Conservation (phyloP, 202 grass and related monocot genomes). For the Setaria italica region DNA sequence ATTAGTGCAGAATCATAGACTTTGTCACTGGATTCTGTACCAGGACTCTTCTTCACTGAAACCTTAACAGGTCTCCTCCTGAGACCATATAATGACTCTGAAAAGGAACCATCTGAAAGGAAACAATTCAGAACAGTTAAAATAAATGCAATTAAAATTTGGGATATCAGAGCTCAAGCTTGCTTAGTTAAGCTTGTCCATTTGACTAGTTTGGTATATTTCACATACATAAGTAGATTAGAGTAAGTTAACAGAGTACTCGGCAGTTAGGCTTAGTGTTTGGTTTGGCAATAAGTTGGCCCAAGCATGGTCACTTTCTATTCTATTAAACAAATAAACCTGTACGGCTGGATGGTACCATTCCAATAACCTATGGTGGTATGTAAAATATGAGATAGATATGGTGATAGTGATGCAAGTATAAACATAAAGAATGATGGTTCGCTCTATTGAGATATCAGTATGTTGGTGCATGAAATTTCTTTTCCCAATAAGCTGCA, state of each 20-base stretch:
- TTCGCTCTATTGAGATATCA: slow-evolving; percentile 17
- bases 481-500: slow-evolving; percentile 17
- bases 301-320: slow-evolving; percentile 21
- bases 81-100: slow-evolving; percentile 95
- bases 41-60: slow-evolving; percentile 51
- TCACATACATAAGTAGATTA: slow-evolving; percentile 6
- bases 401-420: not conserved
- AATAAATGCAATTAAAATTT: not conserved
- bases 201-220: slow-evolving; percentile 11
- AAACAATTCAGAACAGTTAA: slow-evolving; percentile 29
- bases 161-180: slow-evolving; percentile 28
- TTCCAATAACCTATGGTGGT: not conserved
- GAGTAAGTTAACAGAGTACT: not conserved
- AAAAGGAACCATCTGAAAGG: slow-evolving; percentile 96
- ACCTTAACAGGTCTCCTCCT: slow-evolving; percentile 80
- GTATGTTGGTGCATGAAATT: not conserved
- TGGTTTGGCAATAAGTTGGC: not conserved
- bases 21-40: slow-evolving; percentile 65
- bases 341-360: slow-evolving; percentile 4
- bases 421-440: not conserved
- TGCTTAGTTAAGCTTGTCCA: slow-evolving; percentile 4
- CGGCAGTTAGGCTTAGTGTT: not conserved
- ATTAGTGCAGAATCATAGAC: slow-evolving; percentile 67
- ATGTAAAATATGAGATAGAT: slow-evolving; percentile 28
- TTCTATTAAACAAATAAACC: slow-evolving; percentile 27